These are phyloP conservation scores for Cryptosporidium sp. DNA, from an alignment of 169 alveolate genomes.

Conservation along the genomic window DNA sequence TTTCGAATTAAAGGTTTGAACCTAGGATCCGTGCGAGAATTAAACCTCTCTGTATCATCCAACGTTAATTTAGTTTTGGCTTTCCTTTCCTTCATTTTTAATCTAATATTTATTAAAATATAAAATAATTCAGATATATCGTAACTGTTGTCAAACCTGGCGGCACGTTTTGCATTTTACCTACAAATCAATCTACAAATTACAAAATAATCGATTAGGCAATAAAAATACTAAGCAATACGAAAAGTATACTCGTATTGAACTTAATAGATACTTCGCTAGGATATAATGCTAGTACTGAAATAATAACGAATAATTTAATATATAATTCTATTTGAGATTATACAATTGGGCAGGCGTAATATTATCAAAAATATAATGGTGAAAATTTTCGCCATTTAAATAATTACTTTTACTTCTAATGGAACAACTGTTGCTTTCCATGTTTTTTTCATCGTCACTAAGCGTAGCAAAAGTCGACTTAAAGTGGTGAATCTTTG, in stretches of 20 bases:
- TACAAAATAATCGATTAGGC: not conserved
- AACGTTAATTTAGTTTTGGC: not conserved
- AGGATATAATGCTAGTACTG: not conserved
- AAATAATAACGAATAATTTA: not conserved
- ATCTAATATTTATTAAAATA: not conserved
- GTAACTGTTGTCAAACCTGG: not conserved
- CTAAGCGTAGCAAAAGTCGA: constrained; percentile 26
- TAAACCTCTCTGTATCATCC: constrained; percentile 3
- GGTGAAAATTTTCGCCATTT: constrained; percentile 35
- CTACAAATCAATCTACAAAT: too few relatives aligned
- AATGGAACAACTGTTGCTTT: not conserved
- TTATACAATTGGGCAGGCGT: constrained; percentile 28
- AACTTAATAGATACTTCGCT: not conserved
- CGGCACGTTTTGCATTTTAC: not conserved
- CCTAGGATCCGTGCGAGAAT: constrained; percentile 80
- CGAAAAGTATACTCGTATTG: not conserved
- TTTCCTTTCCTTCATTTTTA: not conserved
- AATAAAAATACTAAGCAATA: not conserved
- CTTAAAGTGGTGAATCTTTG: constrained; percentile 29
- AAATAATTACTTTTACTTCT: not conserved
- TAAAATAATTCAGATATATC: not conserved
- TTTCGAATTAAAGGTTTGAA: constrained; percentile 81
- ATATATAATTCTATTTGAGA: not conserved
- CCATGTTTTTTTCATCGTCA: not conserved
- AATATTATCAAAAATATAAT: constrained; percentile 42